Evolutionary conservation across 169 alveolate species (phyloP), one percentile per base, ranked within the genome.

Genomic region (Cryptosporidium meleagridis): DNA sequence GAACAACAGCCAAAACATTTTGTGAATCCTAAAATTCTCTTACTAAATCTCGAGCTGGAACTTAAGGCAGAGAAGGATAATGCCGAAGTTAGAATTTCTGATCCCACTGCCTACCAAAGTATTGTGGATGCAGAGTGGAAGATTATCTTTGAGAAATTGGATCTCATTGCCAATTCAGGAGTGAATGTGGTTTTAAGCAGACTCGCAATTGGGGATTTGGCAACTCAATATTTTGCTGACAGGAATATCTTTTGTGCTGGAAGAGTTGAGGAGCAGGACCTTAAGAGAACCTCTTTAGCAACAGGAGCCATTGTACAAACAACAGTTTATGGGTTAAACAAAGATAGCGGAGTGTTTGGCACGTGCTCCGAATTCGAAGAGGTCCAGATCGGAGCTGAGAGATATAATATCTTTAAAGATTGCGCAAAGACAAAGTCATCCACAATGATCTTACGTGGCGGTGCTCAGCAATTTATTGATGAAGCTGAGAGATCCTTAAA

Each of bases 71-170:
- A 98, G 89, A 98, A 97, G 87, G 99, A 98, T 84, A 98, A 97
- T 91, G 99, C 99, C n/a, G 99, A 98, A 94, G 95, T 98, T 18
- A 85, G 62, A 37, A 33, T 65, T 6, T 18, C 91, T 23, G 85
- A 26, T 72, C 97, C 97, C 26, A 95, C 94, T 70, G 98, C 97
- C 65, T 98, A 97, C 93, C 98, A 98, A 92, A 92, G 96, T 61
- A 97, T 98, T 58, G 97, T 98, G 9, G 99, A 98, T 86, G 99
- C 99, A 9, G 99, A 98, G 95, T 98, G 99, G 99, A 95, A 94
- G 35, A 95, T 98, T 33, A 97, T 98, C 37, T 96, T 95, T 95
- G 98, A 97, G 68, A 98, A 98, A 95, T 94, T 98, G 48, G 97
- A 97, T 48, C 92, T 94, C 31, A 97, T 98, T 33, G 97, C 94